Conservation (phyloP, 192 early-diverging fungal genomes). For the Coemansia sp. region DNA sequence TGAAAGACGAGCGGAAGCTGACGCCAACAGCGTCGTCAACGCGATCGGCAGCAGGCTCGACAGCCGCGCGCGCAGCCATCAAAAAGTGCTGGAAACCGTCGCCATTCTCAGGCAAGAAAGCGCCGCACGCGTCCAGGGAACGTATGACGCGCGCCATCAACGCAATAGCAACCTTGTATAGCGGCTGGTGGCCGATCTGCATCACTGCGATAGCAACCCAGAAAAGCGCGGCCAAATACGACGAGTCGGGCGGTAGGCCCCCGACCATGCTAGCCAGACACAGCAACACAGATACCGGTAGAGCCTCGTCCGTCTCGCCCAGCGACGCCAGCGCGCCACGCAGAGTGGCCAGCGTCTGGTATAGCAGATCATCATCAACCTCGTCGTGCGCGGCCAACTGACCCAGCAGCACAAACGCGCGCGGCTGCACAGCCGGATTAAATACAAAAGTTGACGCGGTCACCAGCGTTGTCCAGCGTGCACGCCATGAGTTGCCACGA, state of each 20-base stretch:
- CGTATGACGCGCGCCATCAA: slow-evolving; percentile 72
- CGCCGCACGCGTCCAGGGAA: slow-evolving; percentile 70
- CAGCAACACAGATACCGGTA: slow-evolving; percentile 86
- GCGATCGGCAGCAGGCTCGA: slow-evolving; percentile 68
- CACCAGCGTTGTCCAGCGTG: slow-evolving; percentile 90
- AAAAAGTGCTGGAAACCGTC: slow-evolving; percentile 72
- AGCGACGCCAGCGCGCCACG: slow-evolving; percentile 82
- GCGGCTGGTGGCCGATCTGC: slow-evolving; percentile 79
- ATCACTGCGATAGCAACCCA: slow-evolving; percentile 88
- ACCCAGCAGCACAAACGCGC: slow-evolving; percentile 89
- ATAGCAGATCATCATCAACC: slow-evolving; percentile 90
- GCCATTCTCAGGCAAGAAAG: slow-evolving; percentile 62
- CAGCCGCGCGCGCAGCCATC: slow-evolving; percentile 66
- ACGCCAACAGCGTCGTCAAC: slow-evolving; percentile 75
- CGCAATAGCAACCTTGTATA: slow-evolving; percentile 72
- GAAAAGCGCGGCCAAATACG: slow-evolving; percentile 82
- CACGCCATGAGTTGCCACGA: slow-evolving; percentile 77
- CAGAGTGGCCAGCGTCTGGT: slow-evolving; percentile 86
- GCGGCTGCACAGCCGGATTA: slow-evolving; percentile 90
- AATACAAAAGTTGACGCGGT: slow-evolving; percentile 91
- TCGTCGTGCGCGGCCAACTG: slow-evolving; percentile 79
- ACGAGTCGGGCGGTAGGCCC: slow-evolving; percentile 76
- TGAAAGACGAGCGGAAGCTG: slow-evolving; percentile 83
- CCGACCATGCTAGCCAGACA: slow-evolving; percentile 87
- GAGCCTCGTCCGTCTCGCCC: slow-evolving; percentile 74